A percentile compares a stretch with the other conserved stretches of the same genome.
Conservation (phyloP, 164 flowering plant species). For the Houttuynia cordata region DNA sequence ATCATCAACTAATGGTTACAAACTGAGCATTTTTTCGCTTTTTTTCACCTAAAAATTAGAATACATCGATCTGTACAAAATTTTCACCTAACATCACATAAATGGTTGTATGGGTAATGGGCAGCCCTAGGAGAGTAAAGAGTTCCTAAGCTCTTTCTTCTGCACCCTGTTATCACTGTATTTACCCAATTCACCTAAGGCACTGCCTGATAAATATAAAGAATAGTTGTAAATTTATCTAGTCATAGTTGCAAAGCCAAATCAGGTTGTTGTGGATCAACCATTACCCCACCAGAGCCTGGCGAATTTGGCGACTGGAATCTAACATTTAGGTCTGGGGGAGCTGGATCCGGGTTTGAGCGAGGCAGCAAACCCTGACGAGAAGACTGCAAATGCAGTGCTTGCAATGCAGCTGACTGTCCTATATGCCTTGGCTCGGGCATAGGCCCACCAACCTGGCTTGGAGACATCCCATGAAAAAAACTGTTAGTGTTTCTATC, state of each 20-base stretch:
- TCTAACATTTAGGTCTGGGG: slow-evolving; percentile 46
- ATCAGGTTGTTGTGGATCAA: slow-evolving; percentile 49
- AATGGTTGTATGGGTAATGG: slow-evolving; percentile 6
- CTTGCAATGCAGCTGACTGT: neutral
- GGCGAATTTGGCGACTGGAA: slow-evolving; percentile 50
- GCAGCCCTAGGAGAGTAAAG: neutral
- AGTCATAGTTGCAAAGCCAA: slow-evolving; percentile 59
- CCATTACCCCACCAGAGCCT: slow-evolving; percentile 15
- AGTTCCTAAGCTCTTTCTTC: neutral
- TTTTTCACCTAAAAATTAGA: slow-evolving; percentile 7
- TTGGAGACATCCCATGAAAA: slow-evolving; percentile 6
- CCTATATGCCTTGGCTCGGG: slow-evolving; percentile 1
- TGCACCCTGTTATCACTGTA: neutral
- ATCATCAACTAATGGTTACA: slow-evolving; percentile 8
- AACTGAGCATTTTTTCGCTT: slow-evolving; percentile 3
- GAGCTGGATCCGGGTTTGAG: slow-evolving; percentile 25
- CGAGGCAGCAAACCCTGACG: slow-evolving; percentile 15
- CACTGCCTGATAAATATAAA: slow-evolving; percentile 26
- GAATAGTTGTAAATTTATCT: neutral
- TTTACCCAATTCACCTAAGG: slow-evolving; percentile 26
- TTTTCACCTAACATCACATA: slow-evolving; percentile 8
- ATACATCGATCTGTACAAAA: slow-evolving; percentile 25
- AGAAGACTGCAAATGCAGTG: slow-evolving; percentile 14
- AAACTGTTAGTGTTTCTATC: slow-evolving; percentile 17
- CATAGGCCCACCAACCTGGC: slow-evolving; percentile 1